phyloP scores from a whole-genome alignment of 2,329 filamentous ascomycete genomes.

The Aspergillus tanneri region DNA sequence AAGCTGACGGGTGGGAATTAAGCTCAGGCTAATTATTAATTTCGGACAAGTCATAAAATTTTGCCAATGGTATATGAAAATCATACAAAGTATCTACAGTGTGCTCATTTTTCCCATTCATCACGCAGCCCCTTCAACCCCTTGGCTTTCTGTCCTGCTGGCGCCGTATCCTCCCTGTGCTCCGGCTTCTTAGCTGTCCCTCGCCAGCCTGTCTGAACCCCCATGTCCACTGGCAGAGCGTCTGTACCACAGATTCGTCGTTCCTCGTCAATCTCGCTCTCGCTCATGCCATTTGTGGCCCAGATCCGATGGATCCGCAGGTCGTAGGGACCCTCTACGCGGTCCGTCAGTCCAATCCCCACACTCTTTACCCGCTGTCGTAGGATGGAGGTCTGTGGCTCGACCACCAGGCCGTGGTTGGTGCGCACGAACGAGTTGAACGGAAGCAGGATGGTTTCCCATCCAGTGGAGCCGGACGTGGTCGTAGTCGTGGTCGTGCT shows the following conservation, averaged over 20 bases:
- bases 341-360: constrained; percentile 84
- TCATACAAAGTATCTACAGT: constrained; percentile 2
- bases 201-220: constrained; percentile 26
- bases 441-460: constrained; percentile 92
- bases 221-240: constrained; percentile 39
- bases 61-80: not conserved
- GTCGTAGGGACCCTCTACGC: constrained; percentile 84
- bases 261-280: constrained; percentile 43
- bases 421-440: constrained; percentile 94
- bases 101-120: constrained; percentile 32
- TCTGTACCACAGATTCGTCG: constrained; percentile 40
- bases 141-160: constrained; percentile 30
- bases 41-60: not conserved
- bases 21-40: too few relatives aligned
- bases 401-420: constrained; percentile 85
- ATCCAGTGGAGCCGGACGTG: constrained; percentile 72
- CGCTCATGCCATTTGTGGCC: constrained; percentile 73
- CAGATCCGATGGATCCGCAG: constrained; percentile 82
- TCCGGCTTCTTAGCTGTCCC: constrained; percentile 7
- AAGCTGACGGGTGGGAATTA: constrained; percentile 61
- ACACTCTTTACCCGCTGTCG: constrained; percentile 81
- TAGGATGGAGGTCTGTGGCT: constrained; percentile 88
- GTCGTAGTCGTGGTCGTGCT: constrained; percentile 30
- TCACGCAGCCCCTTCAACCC: constrained; percentile 36
- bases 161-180: constrained; percentile 16